Conservation (phyloP, 768 basidiomycete species). For the Polyporus arcularius region DNA sequence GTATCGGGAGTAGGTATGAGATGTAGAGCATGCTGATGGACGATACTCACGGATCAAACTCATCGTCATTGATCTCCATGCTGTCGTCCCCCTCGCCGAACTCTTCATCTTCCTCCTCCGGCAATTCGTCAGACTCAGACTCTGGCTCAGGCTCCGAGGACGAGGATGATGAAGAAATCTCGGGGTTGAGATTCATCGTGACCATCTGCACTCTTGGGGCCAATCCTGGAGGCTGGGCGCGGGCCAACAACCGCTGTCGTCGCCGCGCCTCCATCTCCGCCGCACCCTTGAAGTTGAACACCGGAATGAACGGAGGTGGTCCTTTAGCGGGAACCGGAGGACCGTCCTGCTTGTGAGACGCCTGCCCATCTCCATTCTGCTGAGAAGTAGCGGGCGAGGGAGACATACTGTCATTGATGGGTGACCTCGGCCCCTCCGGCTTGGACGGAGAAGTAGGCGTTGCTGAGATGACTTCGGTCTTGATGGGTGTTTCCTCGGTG, state of each 20-base stretch:
- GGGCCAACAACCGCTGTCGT: conserved; percentile 63
- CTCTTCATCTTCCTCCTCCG: conserved; percentile 44
- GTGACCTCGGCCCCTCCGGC: conserved; percentile 7
- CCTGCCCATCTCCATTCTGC: conserved; percentile 6
- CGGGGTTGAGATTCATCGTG: conserved; percentile 45
- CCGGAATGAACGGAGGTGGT: conserved; percentile 63
- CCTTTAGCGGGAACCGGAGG: conserved; percentile 39
- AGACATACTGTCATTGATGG: neutral
- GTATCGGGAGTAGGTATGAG: no score
- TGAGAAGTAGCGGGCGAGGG: neutral
- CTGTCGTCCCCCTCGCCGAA: conserved; percentile 36
- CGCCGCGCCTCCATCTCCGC: conserved; percentile 86
- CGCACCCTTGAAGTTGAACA: conserved; percentile 64
- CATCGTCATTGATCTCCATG: conserved; percentile 52
- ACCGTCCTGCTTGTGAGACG: conserved; percentile 17
- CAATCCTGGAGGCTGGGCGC: conserved; percentile 42
- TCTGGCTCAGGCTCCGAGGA: conserved; percentile 23
- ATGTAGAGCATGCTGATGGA: neutral
- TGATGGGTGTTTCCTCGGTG: conserved; percentile 2
- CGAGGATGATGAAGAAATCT: conserved; percentile 47
- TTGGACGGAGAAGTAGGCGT: no score
- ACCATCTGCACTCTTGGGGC: conserved; percentile 36
- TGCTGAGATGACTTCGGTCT: no score
- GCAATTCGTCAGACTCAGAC: conserved; percentile 42
- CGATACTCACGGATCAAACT: conserved; percentile 74